Evolutionary conservation across 2,329 filamentous ascomycete genomes (phyloP).

Genomic region (Aspergillus fijiensis): DNA sequence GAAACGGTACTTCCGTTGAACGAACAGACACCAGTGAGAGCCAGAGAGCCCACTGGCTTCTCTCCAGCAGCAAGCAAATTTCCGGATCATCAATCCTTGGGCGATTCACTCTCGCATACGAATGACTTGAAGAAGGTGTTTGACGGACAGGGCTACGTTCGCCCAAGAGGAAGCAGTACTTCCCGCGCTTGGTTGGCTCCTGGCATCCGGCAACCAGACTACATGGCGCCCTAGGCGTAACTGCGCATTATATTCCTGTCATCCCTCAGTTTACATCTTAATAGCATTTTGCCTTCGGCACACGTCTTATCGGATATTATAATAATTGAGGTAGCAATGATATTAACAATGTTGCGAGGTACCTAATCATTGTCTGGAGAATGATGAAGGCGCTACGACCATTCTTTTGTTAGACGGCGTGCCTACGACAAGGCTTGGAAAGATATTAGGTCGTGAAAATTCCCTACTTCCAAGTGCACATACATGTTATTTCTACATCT

Average conservation of each 20-base stretch:
- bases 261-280: constrained; percentile 13
- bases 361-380: neutral
- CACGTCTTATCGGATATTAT: constrained; percentile 21
- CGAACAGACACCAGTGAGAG: constrained; percentile 36
- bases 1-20: constrained; percentile 67
- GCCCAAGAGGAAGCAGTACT: constrained; percentile 41
- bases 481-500: too few species aligned
- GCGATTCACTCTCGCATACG: constrained; percentile 19
- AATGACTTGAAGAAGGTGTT: constrained; percentile 43
- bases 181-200: constrained; percentile 65
- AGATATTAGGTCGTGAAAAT: too few species aligned
- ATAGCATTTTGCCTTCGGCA: neutral
- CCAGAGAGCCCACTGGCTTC: constrained; percentile 40
- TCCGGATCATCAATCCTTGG: constrained; percentile 20
- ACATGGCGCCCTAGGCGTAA: constrained; percentile 62
- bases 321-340: neutral
- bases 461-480: too few species aligned
- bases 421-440: too few species aligned
- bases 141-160: constrained; percentile 46
- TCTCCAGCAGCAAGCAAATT: constrained; percentile 31
- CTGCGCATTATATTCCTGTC: neutral
- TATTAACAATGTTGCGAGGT: neutral
- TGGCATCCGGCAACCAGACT: constrained; percentile 78
- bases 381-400: too few species aligned
- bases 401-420: too few species aligned